phyloP scores from a whole-genome alignment of 2,329 filamentous ascomycete species.

The Cladophialophora carrionii region DNA sequence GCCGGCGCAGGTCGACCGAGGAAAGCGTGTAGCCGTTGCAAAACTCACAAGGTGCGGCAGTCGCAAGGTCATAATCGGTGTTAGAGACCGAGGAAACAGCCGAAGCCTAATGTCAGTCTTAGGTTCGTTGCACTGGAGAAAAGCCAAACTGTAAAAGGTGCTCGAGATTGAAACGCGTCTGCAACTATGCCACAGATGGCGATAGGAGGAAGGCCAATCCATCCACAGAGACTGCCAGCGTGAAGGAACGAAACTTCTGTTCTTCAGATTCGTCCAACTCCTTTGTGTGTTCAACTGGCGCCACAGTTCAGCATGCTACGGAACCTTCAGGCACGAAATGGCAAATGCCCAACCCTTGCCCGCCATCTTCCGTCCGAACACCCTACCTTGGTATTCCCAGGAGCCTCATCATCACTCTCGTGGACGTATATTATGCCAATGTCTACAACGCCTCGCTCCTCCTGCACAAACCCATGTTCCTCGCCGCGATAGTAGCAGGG shows the following conservation, averaged over 20 bases:
- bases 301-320: not conserved
- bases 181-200: not conserved
- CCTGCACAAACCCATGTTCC: constrained; percentile 12
- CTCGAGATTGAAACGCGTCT: constrained; percentile 7
- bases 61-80: not conserved
- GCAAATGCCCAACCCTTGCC: not conserved
- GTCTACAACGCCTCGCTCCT: constrained; percentile 26
- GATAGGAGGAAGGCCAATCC: not conserved
- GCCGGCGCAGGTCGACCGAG: constrained; percentile 14
- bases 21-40: constrained; percentile 22
- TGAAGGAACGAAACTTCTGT: not conserved
- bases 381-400: constrained; percentile 18
- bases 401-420: constrained; percentile 9
- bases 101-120: not conserved
- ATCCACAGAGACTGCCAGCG: not conserved
- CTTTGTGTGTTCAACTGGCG: not conserved
- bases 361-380: not conserved
- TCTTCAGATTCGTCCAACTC: not conserved
- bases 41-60: constrained; percentile 9
- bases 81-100: not conserved
- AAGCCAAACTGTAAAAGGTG: constrained; percentile 11
- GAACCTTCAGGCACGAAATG: not conserved
- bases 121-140: constrained; percentile 16
- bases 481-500: constrained; percentile 7
- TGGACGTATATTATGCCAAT: constrained; percentile 22